Evolutionary conservation across 176 grass and related monocot genomes (phyloP), one percentile per base, ranked within the genome.

Genomic region (Eragrostis curvula): DNA sequence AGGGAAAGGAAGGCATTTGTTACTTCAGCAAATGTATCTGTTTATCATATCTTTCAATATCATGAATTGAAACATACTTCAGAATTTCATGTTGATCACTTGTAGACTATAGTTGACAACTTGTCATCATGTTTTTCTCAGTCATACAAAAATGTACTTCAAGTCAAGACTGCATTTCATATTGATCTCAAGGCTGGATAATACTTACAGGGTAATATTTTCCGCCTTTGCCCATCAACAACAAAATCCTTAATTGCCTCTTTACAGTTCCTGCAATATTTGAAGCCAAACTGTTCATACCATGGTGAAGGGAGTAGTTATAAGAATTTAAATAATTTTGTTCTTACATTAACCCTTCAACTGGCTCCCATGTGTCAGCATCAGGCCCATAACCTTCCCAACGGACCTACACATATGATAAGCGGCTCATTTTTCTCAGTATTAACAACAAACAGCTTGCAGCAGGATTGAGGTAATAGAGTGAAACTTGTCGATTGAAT

Each of bases 341-440:
- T 52, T 67, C 62, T 79, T 91, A 98, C 96, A 87, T 91, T 93
- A 98, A 79, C 57, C 84, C 87, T 84, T 95, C 84, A 85, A 93
- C 68, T 71, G 92, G 90, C 85, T 98, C 96, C 96, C 96, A 98
- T 36, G 92, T 98, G 88, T 95, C 96, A 68, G 95, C 84, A 89
- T 87, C 84, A 80, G 89, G 84, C 32, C 78, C 81, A 81, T 93
- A 98, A 82, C 90, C 96, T 84, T 95, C 95, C 96, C 96, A 98
- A 61, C 88, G 92, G 25, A 98, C 96, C 96, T 98, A 73, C 30
- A 91, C 39, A 78, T 25, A 40, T 70, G 73, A 83, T 50, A 66
- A 49, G 59, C 52, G 80, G 8, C 69, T 11, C 43, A 55, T 80
- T 63, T 45, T 69, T 71, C 76, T 85, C 51, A 85, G 42, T 62